These are phyloP conservation scores for Pythium brachiatum DNA, from an alignment of 352 stramenopile genomes.

Conservation along the genomic window DNA sequence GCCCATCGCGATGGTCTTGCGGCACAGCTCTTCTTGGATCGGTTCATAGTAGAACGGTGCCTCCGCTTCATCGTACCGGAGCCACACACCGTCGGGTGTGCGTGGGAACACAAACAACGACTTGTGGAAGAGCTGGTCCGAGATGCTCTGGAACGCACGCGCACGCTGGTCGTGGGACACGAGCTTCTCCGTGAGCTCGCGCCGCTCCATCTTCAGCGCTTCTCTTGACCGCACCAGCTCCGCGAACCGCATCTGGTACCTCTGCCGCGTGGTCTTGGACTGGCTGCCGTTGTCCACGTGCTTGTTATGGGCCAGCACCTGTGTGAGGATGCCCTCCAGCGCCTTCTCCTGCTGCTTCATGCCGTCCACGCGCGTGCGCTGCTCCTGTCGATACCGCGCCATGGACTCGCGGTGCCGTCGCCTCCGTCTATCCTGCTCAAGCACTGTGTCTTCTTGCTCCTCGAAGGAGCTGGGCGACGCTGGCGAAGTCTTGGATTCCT, in stretches of 20 bases:
- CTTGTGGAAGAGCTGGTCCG: conserved; percentile 19
- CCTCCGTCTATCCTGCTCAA: conserved; percentile 4
- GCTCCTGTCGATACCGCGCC: conserved; percentile 22
- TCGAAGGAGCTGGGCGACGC: conserved; percentile 9
- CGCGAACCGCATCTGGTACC: conserved; percentile 14
- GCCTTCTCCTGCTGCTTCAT: conserved; percentile 17
- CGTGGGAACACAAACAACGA: conserved; percentile 24
- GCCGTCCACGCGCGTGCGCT: conserved; percentile 15
- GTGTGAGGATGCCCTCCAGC: conserved; percentile 15
- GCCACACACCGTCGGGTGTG: conserved; percentile 20
- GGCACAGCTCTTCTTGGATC: conserved; percentile 15
- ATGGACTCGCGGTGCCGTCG: conserved; percentile 23
- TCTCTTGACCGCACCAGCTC: conserved; percentile 23
- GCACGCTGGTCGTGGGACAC: conserved; percentile 14
- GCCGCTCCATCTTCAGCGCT: conserved; percentile 14
- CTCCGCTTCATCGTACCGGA: conserved; percentile 23
- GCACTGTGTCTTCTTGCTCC: conserved; percentile 4
- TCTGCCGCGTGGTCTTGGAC: background rate
- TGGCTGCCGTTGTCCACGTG: conserved; percentile 1
- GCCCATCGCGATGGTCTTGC: conserved; percentile 16
- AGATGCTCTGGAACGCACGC: conserved; percentile 23
- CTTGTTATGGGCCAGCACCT: conserved; percentile 24
- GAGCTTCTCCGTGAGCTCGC: conserved; percentile 1
- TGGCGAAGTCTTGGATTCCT: background rate
- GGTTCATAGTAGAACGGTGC: conserved; percentile 26